Evolutionary conservation across 2,329 filamentous ascomycete genomes (phyloP).

Genomic region (Cladobotryum mycophilum): DNA sequence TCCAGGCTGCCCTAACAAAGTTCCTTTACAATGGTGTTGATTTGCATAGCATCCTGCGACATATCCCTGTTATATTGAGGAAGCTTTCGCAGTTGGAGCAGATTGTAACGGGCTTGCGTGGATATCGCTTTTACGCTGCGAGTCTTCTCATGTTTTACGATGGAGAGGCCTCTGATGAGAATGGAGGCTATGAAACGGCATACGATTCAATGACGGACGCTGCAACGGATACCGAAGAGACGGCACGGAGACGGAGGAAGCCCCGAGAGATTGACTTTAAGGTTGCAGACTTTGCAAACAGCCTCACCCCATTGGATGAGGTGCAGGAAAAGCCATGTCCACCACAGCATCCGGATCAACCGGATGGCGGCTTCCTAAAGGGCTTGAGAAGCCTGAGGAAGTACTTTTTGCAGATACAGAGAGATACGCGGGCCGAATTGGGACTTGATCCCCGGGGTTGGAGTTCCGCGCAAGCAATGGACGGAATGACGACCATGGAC

Average conservation of each 20-base stretch:
- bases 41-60: slow-evolving; percentile 69
- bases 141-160: slow-evolving; percentile 96
- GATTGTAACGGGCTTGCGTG: slow-evolving; percentile 71
- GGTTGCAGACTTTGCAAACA: slow-evolving; percentile 98
- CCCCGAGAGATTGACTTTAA: slow-evolving; percentile 76
- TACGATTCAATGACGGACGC: slow-evolving; percentile 54
- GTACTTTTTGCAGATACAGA: slow-evolving; percentile 84
- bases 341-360: slow-evolving; percentile 69
- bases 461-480: slow-evolving; percentile 10
- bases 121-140: slow-evolving; percentile 92
- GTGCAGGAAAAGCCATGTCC: slow-evolving; percentile 62
- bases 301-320: slow-evolving; percentile 79
- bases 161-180: slow-evolving; percentile 58
- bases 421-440: slow-evolving; percentile 58
- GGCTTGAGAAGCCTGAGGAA: slow-evolving; percentile 70
- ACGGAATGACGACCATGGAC: slow-evolving; percentile 12
- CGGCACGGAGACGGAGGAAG: slow-evolving; percentile 41
- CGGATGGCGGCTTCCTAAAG: slow-evolving; percentile 84
- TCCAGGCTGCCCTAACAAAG: slow-evolving; percentile 77
- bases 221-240: slow-evolving; percentile 52
- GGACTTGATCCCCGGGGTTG: slow-evolving; percentile 35
- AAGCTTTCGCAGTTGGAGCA: slow-evolving; percentile 78
- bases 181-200: slow-evolving; percentile 41
- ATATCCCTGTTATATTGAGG: slow-evolving; percentile 80
- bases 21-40: slow-evolving; percentile 90